phyloP scores from a whole-genome alignment of 495 filamentous ascomycete species.

The Xylaria longipes region DNA sequence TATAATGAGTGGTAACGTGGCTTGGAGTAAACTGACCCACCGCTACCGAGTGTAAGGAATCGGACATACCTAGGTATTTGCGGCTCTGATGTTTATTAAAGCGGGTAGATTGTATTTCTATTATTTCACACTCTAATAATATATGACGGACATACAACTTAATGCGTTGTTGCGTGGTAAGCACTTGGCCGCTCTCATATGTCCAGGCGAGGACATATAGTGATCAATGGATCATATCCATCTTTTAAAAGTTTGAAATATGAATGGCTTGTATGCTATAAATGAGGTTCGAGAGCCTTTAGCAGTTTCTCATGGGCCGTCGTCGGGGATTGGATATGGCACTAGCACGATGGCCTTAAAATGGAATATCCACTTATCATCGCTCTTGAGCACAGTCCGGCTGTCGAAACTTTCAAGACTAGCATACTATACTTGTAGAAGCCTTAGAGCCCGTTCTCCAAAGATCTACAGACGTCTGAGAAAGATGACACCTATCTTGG shows the following conservation, averaged over 20 bases:
- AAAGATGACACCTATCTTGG: background rate
- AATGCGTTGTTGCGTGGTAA: background rate
- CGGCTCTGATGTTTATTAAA: too few species aligned
- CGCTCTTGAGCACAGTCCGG: background rate
- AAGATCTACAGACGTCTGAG: background rate
- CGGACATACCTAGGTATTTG: too few species aligned
- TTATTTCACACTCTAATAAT: background rate
- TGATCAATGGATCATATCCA: background rate
- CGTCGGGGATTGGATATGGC: background rate
- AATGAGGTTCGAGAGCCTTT: too few species aligned
- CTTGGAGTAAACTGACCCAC: conserved; percentile 37
- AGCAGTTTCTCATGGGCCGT: too few species aligned
- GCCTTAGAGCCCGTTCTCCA: background rate
- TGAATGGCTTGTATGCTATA: too few species aligned
- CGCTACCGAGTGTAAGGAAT: background rate
- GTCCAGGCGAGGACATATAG: background rate
- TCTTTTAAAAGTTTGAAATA: background rate
- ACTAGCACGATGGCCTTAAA: background rate
- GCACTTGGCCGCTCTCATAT: background rate
- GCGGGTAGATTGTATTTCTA: background rate
- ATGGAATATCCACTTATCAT: background rate
- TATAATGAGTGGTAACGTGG: conserved; percentile 47
- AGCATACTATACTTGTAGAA: background rate
- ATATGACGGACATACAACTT: background rate
- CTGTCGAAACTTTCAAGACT: background rate